Evolutionary conservation across 78 protist genomes (phyloP).

Genomic region (Dictyostelium purpureum): DNA sequence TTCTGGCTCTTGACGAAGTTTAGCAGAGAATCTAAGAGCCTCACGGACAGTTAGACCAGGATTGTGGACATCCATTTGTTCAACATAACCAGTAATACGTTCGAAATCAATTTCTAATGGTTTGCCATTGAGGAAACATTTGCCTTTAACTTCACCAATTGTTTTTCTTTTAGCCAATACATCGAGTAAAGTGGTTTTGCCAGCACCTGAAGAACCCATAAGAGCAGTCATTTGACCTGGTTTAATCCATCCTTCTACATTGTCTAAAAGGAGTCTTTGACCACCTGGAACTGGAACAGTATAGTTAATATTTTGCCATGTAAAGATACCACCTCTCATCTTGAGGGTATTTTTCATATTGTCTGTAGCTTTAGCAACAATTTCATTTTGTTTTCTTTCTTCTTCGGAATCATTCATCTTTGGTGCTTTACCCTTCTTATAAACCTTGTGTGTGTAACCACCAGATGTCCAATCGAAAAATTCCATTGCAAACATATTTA

Average conservation of each 20-base stretch:
- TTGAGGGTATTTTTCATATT: slow-evolving; percentile 17
- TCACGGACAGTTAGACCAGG: slow-evolving; percentile 70
- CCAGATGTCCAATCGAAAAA: slow-evolving; percentile 61
- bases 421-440: slow-evolving; percentile 75
- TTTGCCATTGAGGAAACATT: slow-evolving; percentile 81
- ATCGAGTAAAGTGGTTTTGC: slow-evolving; percentile 91
- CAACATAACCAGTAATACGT: slow-evolving; percentile 76
- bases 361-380: slow-evolving; percentile 55
- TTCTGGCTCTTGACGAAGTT: slow-evolving; percentile 40
- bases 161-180: slow-evolving; percentile 88
- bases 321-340: slow-evolving; percentile 58
- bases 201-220: slow-evolving; percentile 85
- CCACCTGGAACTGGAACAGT: slow-evolving; percentile 48
- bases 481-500: slow-evolving; percentile 62
- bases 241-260: slow-evolving; percentile 53
- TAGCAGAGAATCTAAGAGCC: slow-evolving; percentile 55
- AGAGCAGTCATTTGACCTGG: slow-evolving; percentile 84
- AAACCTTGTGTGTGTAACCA: slow-evolving; percentile 79
- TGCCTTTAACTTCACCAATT: slow-evolving; percentile 81
- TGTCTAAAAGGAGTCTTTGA: slow-evolving; percentile 8
- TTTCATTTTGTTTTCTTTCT: slow-evolving; percentile 11
- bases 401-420: slow-evolving; percentile 63
- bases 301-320: slow-evolving; percentile 47
- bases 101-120: slow-evolving; percentile 63
- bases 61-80: slow-evolving; percentile 80